Evolutionary conservation across 441 rosid genomes (phyloP).

Genomic region (Iberis amara): DNA sequence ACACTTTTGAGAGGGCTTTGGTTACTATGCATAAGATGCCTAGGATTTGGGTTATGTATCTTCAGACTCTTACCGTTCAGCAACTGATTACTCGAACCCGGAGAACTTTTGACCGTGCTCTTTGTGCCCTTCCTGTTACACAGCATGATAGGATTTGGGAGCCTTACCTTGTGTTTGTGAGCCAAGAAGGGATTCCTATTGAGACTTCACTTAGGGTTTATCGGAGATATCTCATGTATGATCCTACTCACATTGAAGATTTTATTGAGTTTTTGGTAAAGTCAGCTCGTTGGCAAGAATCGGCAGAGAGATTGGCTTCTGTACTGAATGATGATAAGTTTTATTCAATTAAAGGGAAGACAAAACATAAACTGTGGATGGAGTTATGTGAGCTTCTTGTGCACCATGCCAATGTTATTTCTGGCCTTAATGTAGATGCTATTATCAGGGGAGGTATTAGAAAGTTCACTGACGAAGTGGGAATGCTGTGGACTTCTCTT

Average conservation of each 20-base stretch:
- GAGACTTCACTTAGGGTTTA: conserved; percentile 92
- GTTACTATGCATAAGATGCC: conserved; percentile 98
- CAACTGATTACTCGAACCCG: conserved; percentile 53
- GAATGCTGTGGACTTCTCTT: conserved; percentile 88
- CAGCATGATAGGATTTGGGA: conserved; percentile 95
- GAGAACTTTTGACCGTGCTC: conserved; percentile 69
- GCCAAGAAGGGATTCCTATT: conserved; percentile 76
- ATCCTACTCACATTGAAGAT: conserved; percentile 81
- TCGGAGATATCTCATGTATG: conserved; percentile 86
- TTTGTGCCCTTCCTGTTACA: conserved; percentile 84
- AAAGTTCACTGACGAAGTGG: conserved; percentile 85
- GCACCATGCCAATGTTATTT: conserved; percentile 69
- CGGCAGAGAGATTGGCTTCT: conserved; percentile 75
- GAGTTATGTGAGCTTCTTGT: conserved; percentile 86
- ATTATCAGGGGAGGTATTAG: conserved; percentile 92
- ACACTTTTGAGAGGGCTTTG: conserved; percentile 78
- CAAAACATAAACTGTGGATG: conserved; percentile 79
- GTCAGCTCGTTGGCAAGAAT: conserved; percentile 84
- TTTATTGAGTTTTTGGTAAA: conserved; percentile 81
- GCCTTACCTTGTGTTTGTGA: conserved; percentile 70
- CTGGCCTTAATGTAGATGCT: conserved; percentile 85
- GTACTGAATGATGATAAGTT: conserved; percentile 83
- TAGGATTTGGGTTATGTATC: conserved; percentile 88
- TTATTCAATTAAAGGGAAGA: conserved; percentile 76
- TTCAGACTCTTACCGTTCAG: conserved; percentile 56